Evolutionary conservation across 108 stramenopile genomes (phyloP), one percentile per base, ranked within the genome.

Genomic region (Craspedostauros australis): DNA sequence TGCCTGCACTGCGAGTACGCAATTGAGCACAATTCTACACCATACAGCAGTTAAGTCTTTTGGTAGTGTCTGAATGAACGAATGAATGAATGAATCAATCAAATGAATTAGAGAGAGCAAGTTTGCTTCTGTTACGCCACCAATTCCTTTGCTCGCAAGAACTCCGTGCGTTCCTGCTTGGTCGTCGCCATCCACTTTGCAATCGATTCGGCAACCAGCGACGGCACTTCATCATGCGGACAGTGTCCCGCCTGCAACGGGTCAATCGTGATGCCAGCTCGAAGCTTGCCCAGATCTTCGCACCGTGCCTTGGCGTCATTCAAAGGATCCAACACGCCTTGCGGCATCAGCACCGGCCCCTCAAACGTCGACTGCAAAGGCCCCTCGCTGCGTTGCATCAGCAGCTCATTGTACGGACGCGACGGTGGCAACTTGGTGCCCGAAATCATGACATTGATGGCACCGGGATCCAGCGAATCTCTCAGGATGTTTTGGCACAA

Each of bases 381-480:
- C 2, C 11, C n/a, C n/a, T n/a, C n/a, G n/a, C n/a, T n/a, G n/a
- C n/a, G n/a, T n/a, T n/a, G n/a, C n/a, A n/a, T 9, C n/a, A 77
- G 32, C 21, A 77, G 18, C 61, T 77, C 76, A 38, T 77, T 77
- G 50, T 53, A 60, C 5, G 71, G 69, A 5, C 76, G 56, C 3
- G 76, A 68, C 14, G 48, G 43, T 3, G 76, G 76, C 4, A 77
- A 30, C 34, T 77, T 77, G 3, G 63, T 52, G 5, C 76, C 76
- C 6, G 71, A 68, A 28, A 77, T 73, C 67, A 77, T 77, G 16
- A 77, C 76, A 55, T 72, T 65, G 28, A 77, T 58, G 0, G 76
- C 76, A n/a, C 76, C 76, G 20, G 76, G 71, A 61, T 77, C 76
- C 41, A 77, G 40, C 36, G 68, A 70, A 50, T 77, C 76, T 15